A percentile compares a stretch with the other conserved stretches of the same genome.
Evolutionary conservation across 495 filamentous ascomycete genomes (phyloP).

Genomic region (Lasiosphaeris hirsuta): DNA sequence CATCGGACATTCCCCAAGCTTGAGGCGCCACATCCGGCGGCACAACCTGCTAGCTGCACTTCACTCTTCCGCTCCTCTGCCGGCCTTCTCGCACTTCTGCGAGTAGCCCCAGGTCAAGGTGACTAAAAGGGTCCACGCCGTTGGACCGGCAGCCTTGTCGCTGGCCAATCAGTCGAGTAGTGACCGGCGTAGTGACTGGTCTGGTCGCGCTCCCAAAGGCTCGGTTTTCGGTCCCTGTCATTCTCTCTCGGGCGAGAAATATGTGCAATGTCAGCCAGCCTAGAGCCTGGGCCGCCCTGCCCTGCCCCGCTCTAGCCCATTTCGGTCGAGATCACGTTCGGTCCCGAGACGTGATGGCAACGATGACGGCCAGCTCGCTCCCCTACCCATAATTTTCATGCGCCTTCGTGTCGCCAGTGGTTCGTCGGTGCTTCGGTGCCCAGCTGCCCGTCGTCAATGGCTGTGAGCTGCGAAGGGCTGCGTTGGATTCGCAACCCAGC

Average conservation of each 20-base stretch:
- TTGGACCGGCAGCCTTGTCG: neutral
- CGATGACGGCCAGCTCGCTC: too few relatives aligned
- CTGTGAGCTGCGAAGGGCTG: neutral
- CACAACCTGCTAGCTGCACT: neutral
- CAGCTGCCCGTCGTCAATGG: neutral
- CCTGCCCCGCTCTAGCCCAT: neutral
- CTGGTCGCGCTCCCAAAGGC: neutral
- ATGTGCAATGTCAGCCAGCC: too few relatives aligned
- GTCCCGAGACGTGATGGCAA: neutral
- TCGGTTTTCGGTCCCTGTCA: neutral
- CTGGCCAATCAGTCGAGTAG: neutral
- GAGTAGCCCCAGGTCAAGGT: too few relatives aligned
- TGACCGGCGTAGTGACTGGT: neutral
- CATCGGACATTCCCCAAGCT: slow-evolving; percentile 30
- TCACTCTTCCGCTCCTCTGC: neutral
- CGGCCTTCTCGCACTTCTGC: too few relatives aligned
- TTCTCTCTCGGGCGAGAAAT: too few relatives aligned
- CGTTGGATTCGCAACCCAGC: too few relatives aligned
- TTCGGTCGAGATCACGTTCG: slow-evolving; percentile 1
- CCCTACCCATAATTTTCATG: too few relatives aligned
- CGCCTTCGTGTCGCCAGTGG: too few relatives aligned
- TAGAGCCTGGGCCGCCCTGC: neutral
- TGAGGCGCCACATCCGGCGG: slow-evolving; percentile 6
- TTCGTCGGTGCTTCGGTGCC: neutral
- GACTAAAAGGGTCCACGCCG: neutral